Percentiles rank a stretch among this genome's conserved stretches.
Conservation (phyloP, 495 filamentous ascomycete species). For the Penicillium coffeae region DNA sequence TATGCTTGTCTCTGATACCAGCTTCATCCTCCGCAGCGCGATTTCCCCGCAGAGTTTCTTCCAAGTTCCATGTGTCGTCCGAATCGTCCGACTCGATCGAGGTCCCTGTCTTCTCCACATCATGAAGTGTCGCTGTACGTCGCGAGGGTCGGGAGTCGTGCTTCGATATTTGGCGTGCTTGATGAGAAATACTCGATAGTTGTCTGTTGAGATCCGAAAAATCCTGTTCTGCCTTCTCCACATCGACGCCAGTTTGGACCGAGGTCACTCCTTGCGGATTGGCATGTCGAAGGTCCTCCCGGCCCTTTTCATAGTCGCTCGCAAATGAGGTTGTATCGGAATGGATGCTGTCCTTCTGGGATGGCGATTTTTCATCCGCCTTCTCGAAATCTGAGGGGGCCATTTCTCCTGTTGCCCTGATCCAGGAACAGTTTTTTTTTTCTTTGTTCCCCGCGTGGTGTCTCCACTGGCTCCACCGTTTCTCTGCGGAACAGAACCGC, state of each 20-base stretch:
- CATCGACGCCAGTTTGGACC: slow-evolving; percentile 54
- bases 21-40: slow-evolving; percentile 65
- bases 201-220: slow-evolving; percentile 73
- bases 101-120: slow-evolving; percentile 48
- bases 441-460: neutral
- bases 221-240: slow-evolving; percentile 69
- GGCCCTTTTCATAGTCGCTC: slow-evolving; percentile 26
- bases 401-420: neutral
- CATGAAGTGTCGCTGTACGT: slow-evolving; percentile 26
- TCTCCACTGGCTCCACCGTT: neutral
- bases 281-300: slow-evolving; percentile 26
- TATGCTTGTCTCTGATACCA: slow-evolving; percentile 74
- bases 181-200: slow-evolving; percentile 63
- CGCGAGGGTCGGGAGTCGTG: slow-evolving; percentile 42
- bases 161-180: slow-evolving; percentile 39
- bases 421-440: neutral
- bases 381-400: neutral
- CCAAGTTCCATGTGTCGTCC: slow-evolving; percentile 66
- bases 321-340: slow-evolving; percentile 27
- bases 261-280: slow-evolving; percentile 46
- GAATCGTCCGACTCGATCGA: slow-evolving; percentile 43
- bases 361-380: slow-evolving; percentile 18
- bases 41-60: slow-evolving; percentile 63
- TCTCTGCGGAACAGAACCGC: neutral
- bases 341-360: slow-evolving; percentile 11